Evolutionary conservation across 495 filamentous ascomycete genomes (phyloP).

Genomic region (Neurospora sp.): DNA sequence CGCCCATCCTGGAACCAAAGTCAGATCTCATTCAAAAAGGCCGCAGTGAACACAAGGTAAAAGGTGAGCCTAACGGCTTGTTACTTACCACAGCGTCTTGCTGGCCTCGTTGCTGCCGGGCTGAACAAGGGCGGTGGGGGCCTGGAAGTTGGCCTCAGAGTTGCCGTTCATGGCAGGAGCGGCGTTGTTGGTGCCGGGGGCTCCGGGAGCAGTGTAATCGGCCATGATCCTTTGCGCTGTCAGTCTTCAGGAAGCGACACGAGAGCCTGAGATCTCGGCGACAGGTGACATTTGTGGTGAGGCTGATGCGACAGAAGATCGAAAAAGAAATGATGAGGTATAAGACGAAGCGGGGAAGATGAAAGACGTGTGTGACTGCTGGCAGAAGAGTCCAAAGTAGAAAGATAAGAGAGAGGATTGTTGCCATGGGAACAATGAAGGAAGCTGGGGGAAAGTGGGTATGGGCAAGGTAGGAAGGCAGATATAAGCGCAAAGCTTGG

Average conservation of each 20-base stretch:
- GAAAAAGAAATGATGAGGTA: neutral
- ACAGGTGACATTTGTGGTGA: neutral
- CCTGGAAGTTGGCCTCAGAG: slow-evolving; percentile 9
- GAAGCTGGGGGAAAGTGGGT: neutral
- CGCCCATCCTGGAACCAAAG: slow-evolving; percentile 76
- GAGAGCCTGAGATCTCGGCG: neutral
- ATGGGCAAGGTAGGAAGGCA: neutral
- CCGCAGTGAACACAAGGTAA: neutral
- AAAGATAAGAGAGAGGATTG: neutral
- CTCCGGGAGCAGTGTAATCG: slow-evolving; percentile 15
- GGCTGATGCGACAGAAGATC: neutral
- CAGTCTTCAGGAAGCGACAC: neutral
- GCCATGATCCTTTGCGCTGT: slow-evolving; percentile 13
- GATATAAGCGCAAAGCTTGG: neutral
- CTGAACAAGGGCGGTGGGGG: slow-evolving; percentile 4
- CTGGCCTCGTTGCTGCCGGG: slow-evolving; percentile 17
- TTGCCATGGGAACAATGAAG: neutral
- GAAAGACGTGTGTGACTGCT: neutral
- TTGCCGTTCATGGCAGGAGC: slow-evolving; percentile 22
- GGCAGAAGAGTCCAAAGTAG: neutral
- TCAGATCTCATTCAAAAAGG: slow-evolving; percentile 4
- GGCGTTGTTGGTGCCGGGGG: slow-evolving; percentile 13
- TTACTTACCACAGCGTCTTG: slow-evolving; percentile 36
- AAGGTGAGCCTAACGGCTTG: neutral
- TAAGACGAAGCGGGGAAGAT: neutral